phyloP scores from a whole-genome alignment of 139 green algal genomes.

The Tetraselmis striata region DNA sequence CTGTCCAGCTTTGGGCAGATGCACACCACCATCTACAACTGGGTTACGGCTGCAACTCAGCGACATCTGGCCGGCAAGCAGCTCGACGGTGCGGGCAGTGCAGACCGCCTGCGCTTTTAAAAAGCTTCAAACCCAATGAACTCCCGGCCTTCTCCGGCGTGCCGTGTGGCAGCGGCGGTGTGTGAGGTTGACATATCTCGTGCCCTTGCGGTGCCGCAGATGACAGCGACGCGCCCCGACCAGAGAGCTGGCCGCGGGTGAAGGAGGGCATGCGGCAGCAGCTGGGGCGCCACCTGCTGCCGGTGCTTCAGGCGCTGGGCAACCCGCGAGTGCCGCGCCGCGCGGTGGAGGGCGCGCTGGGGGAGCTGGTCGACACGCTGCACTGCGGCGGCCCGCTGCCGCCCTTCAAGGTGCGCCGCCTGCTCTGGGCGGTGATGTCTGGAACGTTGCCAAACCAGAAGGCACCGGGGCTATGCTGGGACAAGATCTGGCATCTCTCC shows the following conservation, averaged over 20 bases:
- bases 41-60: not conserved
- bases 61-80: not conserved
- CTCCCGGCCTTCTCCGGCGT: no score
- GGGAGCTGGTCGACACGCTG: not conserved
- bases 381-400: not conserved
- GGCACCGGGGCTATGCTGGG: no score
- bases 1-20: not conserved
- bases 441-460: no score
- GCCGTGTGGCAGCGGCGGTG: not conserved
- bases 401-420: not conserved
- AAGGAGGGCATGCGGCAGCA: not conserved
- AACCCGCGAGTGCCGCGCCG: not conserved
- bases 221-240: no score
- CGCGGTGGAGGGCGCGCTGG: not conserved
- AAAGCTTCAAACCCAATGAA: no score
- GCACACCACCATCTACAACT: not conserved
- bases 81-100: not conserved
- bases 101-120: no score
- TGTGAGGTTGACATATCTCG: no score
- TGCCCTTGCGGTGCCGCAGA: no score
- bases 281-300: not conserved
- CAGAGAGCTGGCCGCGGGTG: not conserved
- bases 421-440: no score
- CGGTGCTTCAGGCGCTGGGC: not conserved
- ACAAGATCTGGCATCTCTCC: no score